These are phyloP conservation scores for Adenanthera pavonina DNA, from an alignment of 306 rosid species.

Conservation along the genomic window DNA sequence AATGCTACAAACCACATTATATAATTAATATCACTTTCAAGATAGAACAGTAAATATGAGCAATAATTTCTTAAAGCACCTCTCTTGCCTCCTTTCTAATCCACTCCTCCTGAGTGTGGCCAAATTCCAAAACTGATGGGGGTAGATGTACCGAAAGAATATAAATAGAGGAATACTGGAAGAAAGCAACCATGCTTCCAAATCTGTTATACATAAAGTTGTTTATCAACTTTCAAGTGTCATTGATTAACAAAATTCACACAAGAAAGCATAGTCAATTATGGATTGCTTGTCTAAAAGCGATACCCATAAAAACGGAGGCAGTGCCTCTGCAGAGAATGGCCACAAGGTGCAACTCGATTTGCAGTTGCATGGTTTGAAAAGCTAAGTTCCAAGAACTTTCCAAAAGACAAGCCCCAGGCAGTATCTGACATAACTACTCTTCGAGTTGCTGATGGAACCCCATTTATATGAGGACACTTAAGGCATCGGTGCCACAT, in stretches of 20 bases:
- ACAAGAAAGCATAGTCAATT: neutral
- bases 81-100: slow-evolving; percentile 63
- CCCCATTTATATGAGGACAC: slow-evolving; percentile 67
- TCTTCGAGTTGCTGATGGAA: slow-evolving; percentile 77
- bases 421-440: slow-evolving; percentile 84
- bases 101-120: slow-evolving; percentile 63
- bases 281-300: slow-evolving; percentile 10
- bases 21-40: slow-evolving; percentile 16
- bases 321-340: slow-evolving; percentile 75
- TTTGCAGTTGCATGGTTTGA: slow-evolving; percentile 79
- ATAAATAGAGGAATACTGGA: slow-evolving; percentile 66
- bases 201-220: slow-evolving; percentile 48
- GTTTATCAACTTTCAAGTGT: slow-evolving; percentile 22
- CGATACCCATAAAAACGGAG: slow-evolving; percentile 74
- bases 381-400: slow-evolving; percentile 77
- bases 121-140: slow-evolving; percentile 64
- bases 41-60: slow-evolving; percentile 8
- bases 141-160: slow-evolving; percentile 71
- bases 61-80: slow-evolving; percentile 44
- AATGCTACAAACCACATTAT: slow-evolving; percentile 12
- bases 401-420: slow-evolving; percentile 82
- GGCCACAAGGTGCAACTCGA: slow-evolving; percentile 73
- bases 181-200: slow-evolving; percentile 75
- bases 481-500: slow-evolving; percentile 82
- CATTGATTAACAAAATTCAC: neutral